A percentile compares a stretch with the other conserved stretches of the same genome.
phyloP scores from a whole-genome alignment of 2,329 filamentous ascomycete species.

The Ophiocordyceps robertsii region DNA sequence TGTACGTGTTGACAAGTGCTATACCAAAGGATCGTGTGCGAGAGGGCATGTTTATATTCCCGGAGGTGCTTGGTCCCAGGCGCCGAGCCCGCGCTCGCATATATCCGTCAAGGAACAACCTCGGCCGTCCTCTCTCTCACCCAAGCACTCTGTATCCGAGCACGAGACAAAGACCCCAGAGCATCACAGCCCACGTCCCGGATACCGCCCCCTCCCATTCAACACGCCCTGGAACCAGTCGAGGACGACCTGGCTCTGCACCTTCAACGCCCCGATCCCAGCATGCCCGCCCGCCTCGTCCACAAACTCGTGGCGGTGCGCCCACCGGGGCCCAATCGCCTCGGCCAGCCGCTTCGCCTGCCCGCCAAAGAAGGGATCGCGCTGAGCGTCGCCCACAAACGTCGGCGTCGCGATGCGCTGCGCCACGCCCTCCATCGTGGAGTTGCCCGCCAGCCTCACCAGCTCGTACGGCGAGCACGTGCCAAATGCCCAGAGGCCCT shows the following conservation, averaged over 20 bases:
- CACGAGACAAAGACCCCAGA: too few relatives aligned
- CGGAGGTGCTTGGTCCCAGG: too few relatives aligned
- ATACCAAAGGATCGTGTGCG: too few relatives aligned
- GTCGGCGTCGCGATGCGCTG: conserved; percentile 9
- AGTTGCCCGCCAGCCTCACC: conserved; percentile 4
- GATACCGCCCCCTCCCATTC: neutral
- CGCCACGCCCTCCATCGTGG: conserved; percentile 7
- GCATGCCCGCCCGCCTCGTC: conserved; percentile 6
- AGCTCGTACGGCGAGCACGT: conserved; percentile 10
- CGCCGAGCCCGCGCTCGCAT: too few relatives aligned
- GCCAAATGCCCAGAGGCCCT: conserved; percentile 15
- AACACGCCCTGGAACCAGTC: conserved; percentile 8
- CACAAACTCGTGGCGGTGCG: conserved; percentile 4
- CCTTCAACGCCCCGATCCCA: conserved; percentile 6
- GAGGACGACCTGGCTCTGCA: conserved; percentile 6
- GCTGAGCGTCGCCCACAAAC: conserved; percentile 10
- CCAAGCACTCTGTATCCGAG: too few relatives aligned
- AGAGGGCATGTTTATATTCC: too few relatives aligned
- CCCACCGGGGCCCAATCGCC: conserved; percentile 3
- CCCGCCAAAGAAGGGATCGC: conserved; percentile 7
- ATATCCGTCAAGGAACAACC: too few relatives aligned
- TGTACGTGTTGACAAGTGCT: too few relatives aligned
- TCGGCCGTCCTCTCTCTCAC: too few relatives aligned
- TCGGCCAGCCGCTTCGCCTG: conserved; percentile 5
- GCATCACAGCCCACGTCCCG: too few relatives aligned